Percentiles rank a stretch among this genome's conserved stretches.
These are phyloP conservation scores for Malus orientalis DNA, from an alignment of 306 rosid genomes.

Conservation along the genomic window DNA sequence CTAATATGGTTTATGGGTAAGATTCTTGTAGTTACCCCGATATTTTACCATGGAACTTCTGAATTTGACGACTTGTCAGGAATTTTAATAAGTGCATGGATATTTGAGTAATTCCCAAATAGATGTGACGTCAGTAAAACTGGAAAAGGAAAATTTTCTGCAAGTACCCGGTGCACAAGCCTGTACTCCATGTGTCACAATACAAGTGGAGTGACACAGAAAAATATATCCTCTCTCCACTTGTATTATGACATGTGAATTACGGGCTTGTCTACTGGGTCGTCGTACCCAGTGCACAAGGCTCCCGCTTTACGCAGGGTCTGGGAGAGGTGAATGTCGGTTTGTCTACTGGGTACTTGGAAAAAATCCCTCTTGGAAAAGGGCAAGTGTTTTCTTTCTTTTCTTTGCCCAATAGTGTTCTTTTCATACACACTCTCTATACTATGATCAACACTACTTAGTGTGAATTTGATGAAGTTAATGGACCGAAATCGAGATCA, in stretches of 20 bases:
- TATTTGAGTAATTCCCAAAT: neutral
- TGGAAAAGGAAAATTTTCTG: too few species aligned
- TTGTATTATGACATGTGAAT: neutral
- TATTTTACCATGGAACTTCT: neutral
- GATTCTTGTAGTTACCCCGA: slow-evolving; percentile 7
- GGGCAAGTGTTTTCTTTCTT: neutral
- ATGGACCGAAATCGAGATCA: neutral
- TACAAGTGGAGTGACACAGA: neutral
- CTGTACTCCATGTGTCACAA: too few species aligned
- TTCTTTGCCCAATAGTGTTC: neutral
- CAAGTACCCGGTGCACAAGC: too few species aligned
- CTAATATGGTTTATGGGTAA: slow-evolving; percentile 71
- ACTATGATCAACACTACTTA: neutral
- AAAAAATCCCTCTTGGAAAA: neutral
- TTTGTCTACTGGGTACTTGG: too few species aligned
- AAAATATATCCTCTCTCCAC: neutral
- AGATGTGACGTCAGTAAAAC: neutral
- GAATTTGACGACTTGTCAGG: neutral
- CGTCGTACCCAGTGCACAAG: too few species aligned
- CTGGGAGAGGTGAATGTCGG: too few species aligned
- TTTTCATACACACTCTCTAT: neutral
- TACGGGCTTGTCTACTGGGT: too few species aligned
- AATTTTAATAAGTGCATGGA: neutral
- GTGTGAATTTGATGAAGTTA: too few species aligned
- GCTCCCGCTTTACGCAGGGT: too few species aligned